These are phyloP conservation scores for Trematosphaeria pertusa DNA, from an alignment of 2,329 filamentous ascomycete species.

Conservation along the genomic window DNA sequence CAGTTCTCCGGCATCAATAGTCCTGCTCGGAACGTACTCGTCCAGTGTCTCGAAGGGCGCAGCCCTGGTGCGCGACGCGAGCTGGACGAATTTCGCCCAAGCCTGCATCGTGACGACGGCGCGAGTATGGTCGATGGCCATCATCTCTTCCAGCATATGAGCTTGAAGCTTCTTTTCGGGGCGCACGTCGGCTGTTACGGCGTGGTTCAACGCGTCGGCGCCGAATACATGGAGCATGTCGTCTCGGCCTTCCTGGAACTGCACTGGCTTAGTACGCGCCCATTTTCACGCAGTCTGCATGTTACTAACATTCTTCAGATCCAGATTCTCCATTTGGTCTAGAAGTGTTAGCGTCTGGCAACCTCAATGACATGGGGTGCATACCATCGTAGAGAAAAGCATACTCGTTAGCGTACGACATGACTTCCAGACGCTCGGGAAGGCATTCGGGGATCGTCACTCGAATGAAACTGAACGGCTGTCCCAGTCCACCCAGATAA, in stretches of 20 bases:
- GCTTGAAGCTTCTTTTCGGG: slow-evolving; percentile 19
- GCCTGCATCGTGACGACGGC: slow-evolving; percentile 18
- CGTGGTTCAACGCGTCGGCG: slow-evolving; percentile 7
- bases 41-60: slow-evolving; percentile 17
- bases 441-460: slow-evolving; percentile 47
- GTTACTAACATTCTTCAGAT: slow-evolving; percentile 12
- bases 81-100: slow-evolving; percentile 21
- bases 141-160: slow-evolving; percentile 20
- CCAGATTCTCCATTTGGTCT: slow-evolving; percentile 16
- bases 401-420: slow-evolving; percentile 51
- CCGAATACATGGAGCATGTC: slow-evolving; percentile 30
- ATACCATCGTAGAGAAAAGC: slow-evolving; percentile 50
- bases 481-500: slow-evolving; percentile 36
- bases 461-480: slow-evolving; percentile 35
- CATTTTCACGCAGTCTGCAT: no score
- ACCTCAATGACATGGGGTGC: background rate
- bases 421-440: slow-evolving; percentile 49
- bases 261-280: background rate
- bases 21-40: slow-evolving; percentile 22
- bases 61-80: slow-evolving; percentile 11
- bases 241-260: slow-evolving; percentile 22
- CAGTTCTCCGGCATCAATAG: slow-evolving; percentile 19
- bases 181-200: slow-evolving; percentile 1
- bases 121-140: slow-evolving; percentile 18
- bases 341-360: background rate